A percentile compares a stretch with the other conserved stretches of the same genome.
Conservation (phyloP, 345 rosid genomes). For the Linum lewisii region DNA sequence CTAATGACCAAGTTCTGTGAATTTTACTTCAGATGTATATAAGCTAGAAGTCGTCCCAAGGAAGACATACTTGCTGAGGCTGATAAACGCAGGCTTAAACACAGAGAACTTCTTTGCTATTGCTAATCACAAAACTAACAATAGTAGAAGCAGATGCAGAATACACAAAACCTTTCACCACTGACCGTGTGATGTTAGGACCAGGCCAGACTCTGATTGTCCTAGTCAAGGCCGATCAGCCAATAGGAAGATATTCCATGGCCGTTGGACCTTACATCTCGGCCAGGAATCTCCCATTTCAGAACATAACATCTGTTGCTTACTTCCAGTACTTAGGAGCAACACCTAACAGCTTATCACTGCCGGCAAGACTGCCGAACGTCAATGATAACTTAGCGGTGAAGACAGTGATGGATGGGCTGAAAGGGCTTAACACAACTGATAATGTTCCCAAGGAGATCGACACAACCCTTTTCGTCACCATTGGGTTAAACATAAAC, state of each 20-base stretch:
- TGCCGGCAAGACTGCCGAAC: constrained; percentile 58
- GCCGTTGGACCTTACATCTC: constrained; percentile 81
- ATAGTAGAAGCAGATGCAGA: constrained; percentile 79
- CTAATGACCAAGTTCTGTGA: neutral
- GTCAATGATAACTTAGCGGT: constrained; percentile 63
- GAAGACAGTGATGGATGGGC: constrained; percentile 70
- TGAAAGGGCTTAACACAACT: constrained; percentile 41
- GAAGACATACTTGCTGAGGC: constrained; percentile 63
- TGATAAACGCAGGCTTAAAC: constrained; percentile 73
- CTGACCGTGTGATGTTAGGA: constrained; percentile 67
- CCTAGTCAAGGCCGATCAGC: constrained; percentile 70
- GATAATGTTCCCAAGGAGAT: constrained; percentile 42
- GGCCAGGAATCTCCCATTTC: constrained; percentile 46
- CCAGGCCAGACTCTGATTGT: constrained; percentile 88
- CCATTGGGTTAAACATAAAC: constrained; percentile 59
- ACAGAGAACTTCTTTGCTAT: constrained; percentile 70
- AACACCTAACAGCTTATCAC: constrained; percentile 29
- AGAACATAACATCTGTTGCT: constrained; percentile 50
- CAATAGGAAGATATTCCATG: constrained; percentile 59
- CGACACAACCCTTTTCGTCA: constrained; percentile 47
- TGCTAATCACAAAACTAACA: constrained; percentile 65
- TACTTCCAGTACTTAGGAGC: constrained; percentile 59
- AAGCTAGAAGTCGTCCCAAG: constrained; percentile 50
- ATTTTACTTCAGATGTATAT: constrained; percentile 48
- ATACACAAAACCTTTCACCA: constrained; percentile 65